These are phyloP conservation scores for Achaetomium macrosporum DNA, from an alignment of 2,329 filamentous ascomycete species.

Conservation along the genomic window DNA sequence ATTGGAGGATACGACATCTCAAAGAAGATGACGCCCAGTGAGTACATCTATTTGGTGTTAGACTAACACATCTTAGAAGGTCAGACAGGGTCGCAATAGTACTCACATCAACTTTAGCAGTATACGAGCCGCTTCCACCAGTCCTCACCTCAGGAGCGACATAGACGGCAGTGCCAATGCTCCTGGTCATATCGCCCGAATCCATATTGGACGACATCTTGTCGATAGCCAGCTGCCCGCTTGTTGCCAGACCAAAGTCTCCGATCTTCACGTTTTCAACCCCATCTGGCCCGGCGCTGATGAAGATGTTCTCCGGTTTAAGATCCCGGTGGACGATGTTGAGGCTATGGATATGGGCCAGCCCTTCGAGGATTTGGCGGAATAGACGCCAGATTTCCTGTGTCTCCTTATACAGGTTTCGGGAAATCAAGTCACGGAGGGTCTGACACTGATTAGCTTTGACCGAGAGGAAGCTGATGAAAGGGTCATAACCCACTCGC, in stretches of 20 bases:
- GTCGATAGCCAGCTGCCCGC: constrained; percentile 67
- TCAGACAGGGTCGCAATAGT: neutral
- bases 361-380: constrained; percentile 81
- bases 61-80: neutral
- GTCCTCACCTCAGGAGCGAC: constrained; percentile 88
- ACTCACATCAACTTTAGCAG: constrained; percentile 82
- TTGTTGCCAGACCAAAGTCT: constrained; percentile 92
- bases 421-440: constrained; percentile 77
- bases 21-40: constrained; percentile 93
- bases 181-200: constrained; percentile 61
- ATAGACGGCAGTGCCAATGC: constrained; percentile 77
- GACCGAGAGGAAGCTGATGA: neutral
- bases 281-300: constrained; percentile 61
- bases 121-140: constrained; percentile 69
- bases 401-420: constrained; percentile 65
- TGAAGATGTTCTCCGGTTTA: constrained; percentile 97
- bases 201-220: constrained; percentile 42
- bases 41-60: constrained; percentile 68
- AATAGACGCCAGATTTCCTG: constrained; percentile 87
- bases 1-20: constrained; percentile 81
- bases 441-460: constrained; percentile 46
- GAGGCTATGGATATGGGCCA: constrained; percentile 82
- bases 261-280: constrained; percentile 90
- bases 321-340: constrained; percentile 94
- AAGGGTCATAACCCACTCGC: constrained; percentile 45